Evolutionary conservation across 2,329 filamentous ascomycete genomes (phyloP).

Genomic region (Epichloe baconii): DNA sequence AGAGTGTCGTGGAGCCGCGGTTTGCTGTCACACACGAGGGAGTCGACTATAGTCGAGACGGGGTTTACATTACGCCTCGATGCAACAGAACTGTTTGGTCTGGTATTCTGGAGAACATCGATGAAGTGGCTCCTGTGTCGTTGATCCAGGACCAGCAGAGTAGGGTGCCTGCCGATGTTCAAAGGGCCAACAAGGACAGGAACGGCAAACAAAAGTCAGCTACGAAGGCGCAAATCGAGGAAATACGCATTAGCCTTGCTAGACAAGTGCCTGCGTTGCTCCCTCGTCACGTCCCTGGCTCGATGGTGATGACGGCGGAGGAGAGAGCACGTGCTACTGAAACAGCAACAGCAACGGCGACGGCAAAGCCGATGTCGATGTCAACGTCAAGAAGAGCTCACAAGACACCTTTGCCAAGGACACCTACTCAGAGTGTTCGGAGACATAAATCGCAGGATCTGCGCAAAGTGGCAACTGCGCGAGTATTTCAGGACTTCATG

Average conservation of each 20-base stretch:
- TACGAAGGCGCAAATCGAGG: background rate
- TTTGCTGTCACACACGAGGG: background rate
- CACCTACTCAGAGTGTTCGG: background rate
- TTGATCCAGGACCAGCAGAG: background rate
- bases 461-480: background rate
- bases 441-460: background rate
- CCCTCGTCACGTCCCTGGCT: constrained; percentile 2
- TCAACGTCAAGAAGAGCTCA: background rate
- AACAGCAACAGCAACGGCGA: background rate
- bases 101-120: background rate
- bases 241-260: background rate
- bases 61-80: constrained; percentile 1
- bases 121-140: background rate
- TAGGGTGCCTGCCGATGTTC: background rate
- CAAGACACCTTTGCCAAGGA: background rate
- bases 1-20: background rate
- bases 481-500: background rate
- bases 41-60: background rate
- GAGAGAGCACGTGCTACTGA: background rate
- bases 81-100: constrained; percentile 2
- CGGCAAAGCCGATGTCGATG: background rate
- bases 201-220: background rate
- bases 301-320: background rate
- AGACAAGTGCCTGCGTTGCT: constrained; percentile 3
- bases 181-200: background rate